Conservation (phyloP, 208 protist genomes). For the Strigomonas galati region DNA sequence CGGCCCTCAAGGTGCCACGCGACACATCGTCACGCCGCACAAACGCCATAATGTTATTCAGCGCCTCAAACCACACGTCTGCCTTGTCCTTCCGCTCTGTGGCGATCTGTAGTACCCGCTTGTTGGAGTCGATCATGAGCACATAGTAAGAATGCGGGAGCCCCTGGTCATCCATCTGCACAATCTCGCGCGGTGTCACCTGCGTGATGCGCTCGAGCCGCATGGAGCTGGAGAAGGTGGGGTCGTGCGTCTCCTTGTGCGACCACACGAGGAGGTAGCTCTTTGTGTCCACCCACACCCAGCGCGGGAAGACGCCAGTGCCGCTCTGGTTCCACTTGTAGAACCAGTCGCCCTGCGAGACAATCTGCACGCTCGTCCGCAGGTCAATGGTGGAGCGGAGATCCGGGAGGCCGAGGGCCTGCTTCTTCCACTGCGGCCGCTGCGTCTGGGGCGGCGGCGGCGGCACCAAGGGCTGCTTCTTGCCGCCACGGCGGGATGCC, state of each 20-base stretch:
- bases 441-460: constrained; percentile 2
- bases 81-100: constrained; percentile 67
- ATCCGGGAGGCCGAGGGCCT: constrained; percentile 36
- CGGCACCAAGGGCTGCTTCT: background rate
- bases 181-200: constrained; percentile 45
- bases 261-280: constrained; percentile 79
- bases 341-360: constrained; percentile 78
- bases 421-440: constrained; percentile 11
- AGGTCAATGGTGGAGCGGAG: constrained; percentile 61
- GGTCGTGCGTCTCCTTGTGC: constrained; percentile 51
- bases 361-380: constrained; percentile 53
- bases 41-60: constrained; percentile 73
- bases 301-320: constrained; percentile 46
- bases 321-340: constrained; percentile 74
- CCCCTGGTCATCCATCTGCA: constrained; percentile 43
- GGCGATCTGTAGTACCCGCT: constrained; percentile 64
- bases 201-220: constrained; percentile 66
- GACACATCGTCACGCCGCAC: constrained; percentile 46
- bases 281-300: constrained; percentile 75
- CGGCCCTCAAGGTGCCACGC: constrained; percentile 33
- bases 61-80: constrained; percentile 75
- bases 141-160: constrained; percentile 66
- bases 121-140: constrained; percentile 61
- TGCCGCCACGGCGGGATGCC: too few relatives aligned
- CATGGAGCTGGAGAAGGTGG: constrained; percentile 48